These are phyloP conservation scores for Cladosporium sp. DNA, from an alignment of 2,329 filamentous ascomycete species.

Conservation along the genomic window DNA sequence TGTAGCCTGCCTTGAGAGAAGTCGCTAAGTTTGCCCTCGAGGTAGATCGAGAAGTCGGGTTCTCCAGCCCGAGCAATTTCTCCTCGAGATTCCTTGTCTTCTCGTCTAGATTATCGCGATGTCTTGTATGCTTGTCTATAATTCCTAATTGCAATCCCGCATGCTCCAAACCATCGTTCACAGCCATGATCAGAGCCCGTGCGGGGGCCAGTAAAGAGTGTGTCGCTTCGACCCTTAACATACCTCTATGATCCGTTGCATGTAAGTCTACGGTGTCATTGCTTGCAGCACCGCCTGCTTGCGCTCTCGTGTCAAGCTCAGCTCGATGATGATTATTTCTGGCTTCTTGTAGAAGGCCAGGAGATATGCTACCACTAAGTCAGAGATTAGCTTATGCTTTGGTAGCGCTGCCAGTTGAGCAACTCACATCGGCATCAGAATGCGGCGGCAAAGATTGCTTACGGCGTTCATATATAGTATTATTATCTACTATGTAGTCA, in stretches of 20 bases:
- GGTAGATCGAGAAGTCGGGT: neutral
- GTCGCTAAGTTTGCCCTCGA: neutral
- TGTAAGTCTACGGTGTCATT: no score
- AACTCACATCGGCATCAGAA: neutral
- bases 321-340: neutral
- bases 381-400: neutral
- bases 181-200: neutral
- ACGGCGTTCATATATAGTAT: neutral
- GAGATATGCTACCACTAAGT: neutral
- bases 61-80: neutral
- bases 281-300: neutral
- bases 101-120: neutral
- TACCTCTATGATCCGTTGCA: no score
- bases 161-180: neutral
- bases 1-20: neutral
- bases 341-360: neutral
- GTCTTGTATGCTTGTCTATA: neutral
- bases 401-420: neutral
- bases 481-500: no score
- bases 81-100: neutral
- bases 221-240: no score
- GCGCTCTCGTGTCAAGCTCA: no score
- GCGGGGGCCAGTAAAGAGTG: neutral
- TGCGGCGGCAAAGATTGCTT: neutral
- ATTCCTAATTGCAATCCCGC: neutral